These are phyloP conservation scores for Penicillium sp. DNA, from an alignment of 2,329 filamentous ascomycete genomes.

Conservation along the genomic window DNA sequence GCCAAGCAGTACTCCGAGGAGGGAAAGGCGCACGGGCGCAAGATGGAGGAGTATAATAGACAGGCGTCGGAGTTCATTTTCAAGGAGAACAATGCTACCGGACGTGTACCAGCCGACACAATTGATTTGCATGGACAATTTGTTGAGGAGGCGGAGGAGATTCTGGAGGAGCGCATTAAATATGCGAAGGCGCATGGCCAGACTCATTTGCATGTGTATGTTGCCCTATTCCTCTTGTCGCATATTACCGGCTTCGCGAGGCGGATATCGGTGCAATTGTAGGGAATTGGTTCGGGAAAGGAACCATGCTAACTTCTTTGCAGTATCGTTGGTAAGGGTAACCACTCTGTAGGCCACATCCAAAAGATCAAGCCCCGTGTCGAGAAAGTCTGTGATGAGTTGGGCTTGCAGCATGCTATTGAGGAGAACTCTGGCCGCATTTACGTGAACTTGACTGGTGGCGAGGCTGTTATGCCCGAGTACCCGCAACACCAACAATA, in stretches of 20 bases:
- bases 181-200: conserved; percentile 73
- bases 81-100: conserved; percentile 83
- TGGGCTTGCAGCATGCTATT: conserved; percentile 78
- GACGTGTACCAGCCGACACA: conserved; percentile 73
- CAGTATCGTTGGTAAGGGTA: conserved; percentile 89
- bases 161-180: conserved; percentile 80
- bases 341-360: conserved; percentile 77
- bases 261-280: background rate
- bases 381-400: conserved; percentile 78
- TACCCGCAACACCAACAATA: conserved; percentile 40
- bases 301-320: background rate
- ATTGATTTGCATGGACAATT: conserved; percentile 95
- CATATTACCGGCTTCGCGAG: background rate
- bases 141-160: conserved; percentile 91
- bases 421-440: conserved; percentile 90
- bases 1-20: conserved; percentile 83
- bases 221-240: conserved; percentile 4
- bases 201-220: conserved; percentile 77
- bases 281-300: background rate
- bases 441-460: conserved; percentile 81
- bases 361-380: conserved; percentile 97
- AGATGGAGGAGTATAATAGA: conserved; percentile 85
- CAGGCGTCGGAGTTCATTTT: conserved; percentile 95
- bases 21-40: conserved; percentile 77
- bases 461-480: conserved; percentile 54